These are phyloP conservation scores for Sanghuangporus sanghuang DNA, from an alignment of 1,284 basidiomycete species.

Conservation along the genomic window DNA sequence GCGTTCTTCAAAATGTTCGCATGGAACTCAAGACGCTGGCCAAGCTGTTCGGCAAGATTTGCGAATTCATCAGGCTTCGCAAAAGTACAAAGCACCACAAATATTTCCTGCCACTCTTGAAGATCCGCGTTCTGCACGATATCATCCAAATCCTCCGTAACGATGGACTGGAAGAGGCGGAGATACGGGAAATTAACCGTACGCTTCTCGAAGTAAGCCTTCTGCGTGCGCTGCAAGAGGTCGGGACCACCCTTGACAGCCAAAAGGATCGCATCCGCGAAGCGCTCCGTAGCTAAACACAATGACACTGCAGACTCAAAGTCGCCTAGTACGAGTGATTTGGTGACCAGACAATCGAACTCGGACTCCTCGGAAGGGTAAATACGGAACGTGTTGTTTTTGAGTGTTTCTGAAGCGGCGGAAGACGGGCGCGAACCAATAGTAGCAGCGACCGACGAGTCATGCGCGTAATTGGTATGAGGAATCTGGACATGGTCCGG, in stretches of 20 bases:
- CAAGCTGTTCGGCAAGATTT: slow-evolving; percentile 86
- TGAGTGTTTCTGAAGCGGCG: slow-evolving; percentile 67
- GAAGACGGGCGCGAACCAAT: slow-evolving; percentile 85
- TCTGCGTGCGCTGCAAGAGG: slow-evolving; percentile 87
- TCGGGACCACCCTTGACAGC: slow-evolving; percentile 90
- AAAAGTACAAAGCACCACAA: slow-evolving; percentile 96
- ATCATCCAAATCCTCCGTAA: slow-evolving; percentile 87
- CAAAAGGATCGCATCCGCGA: slow-evolving; percentile 91
- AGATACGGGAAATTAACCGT: slow-evolving; percentile 82
- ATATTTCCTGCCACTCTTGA: slow-evolving; percentile 94
- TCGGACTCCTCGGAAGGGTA: slow-evolving; percentile 89
- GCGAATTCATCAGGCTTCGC: slow-evolving; percentile 84
- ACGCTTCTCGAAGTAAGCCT: slow-evolving; percentile 87
- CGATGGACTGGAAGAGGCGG: slow-evolving; percentile 93
- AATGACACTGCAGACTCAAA: slow-evolving; percentile 91
- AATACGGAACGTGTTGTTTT: slow-evolving; percentile 85
- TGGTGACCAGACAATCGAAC: slow-evolving; percentile 85
- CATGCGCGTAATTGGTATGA: slow-evolving; percentile 71
- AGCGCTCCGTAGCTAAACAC: slow-evolving; percentile 86
- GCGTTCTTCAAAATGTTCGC: slow-evolving; percentile 54
- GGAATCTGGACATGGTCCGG: slow-evolving; percentile 64
- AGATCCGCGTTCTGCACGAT: slow-evolving; percentile 96
- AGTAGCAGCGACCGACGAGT: slow-evolving; percentile 89
- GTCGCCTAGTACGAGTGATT: slow-evolving; percentile 91
- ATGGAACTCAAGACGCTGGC: slow-evolving; percentile 85